Evolutionary conservation across 805 yeast species (phyloP), one percentile per base, ranked within the genome.

Genomic region (Barnettozyma vustinii): DNA sequence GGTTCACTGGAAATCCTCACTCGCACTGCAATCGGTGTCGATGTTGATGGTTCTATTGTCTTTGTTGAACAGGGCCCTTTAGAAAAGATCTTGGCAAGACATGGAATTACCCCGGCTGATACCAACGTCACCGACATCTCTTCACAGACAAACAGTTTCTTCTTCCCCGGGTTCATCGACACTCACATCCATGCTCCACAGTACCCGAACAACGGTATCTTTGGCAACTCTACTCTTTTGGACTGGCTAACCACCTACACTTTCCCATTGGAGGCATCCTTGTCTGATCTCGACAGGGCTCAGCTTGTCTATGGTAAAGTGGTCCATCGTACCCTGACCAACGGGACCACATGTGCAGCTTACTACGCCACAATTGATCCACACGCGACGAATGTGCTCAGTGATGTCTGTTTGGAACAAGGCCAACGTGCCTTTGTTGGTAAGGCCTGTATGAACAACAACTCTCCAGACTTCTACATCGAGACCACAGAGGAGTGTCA

Each of bases 391-490:
- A 83, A 83, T 45, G 57, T 84, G 35, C 76, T 94, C 59, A 96
- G 96, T 1, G 85, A 84, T 50, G 63, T 85, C 15, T 81, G 92
- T 33, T 68, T 82, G 12, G 52, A 70, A 37, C 56, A 69, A 27
- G 96, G 96, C 36, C 98, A 91, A 66, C 73, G 97, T 52, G 97
- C 96, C 0, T 76, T 87, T 47, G 80, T 94, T 36, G 99, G 99
- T 4, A 84, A 92, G 58, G 96, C 89, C 19, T 94, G 98, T 63
- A 94, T 94, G 98, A 84, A 90, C 62, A 76, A 79, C 52, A 83
- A 87, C 67, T 79, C 88, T 1, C 95, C 94, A 0, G 84, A 77
- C 27, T 84, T 79, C 62, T 81, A 87, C 64, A 63, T 71, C 40
- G 91, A 87, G 58, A 69, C 80, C 7, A 59, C 71, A 5, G 76